These are phyloP conservation scores for Eimeria mitis DNA, from an alignment of 169 alveolate species.

Conservation along the genomic window DNA sequence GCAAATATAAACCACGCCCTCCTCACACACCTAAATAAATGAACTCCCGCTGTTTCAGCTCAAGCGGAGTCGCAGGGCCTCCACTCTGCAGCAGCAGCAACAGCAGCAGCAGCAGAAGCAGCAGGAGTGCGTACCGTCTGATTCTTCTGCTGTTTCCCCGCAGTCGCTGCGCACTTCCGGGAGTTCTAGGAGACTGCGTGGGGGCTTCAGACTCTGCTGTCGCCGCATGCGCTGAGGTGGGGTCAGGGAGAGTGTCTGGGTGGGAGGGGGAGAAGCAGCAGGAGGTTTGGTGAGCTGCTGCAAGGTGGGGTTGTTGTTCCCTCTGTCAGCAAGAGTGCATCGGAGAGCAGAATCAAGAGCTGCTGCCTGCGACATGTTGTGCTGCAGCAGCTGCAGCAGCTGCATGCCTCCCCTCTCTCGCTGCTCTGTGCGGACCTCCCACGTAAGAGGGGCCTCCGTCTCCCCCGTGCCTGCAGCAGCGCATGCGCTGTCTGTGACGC, in stretches of 20 bases:
- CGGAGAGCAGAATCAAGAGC: slow-evolving; percentile 70
- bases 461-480: slow-evolving; percentile 51
- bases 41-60: too few relatives aligned
- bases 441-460: slow-evolving; percentile 49
- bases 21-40: neutral
- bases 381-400: slow-evolving; percentile 79
- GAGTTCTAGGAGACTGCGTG: neutral
- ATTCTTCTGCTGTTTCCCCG: slow-evolving; percentile 33
- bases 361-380: slow-evolving; percentile 73
- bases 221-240: slow-evolving; percentile 37
- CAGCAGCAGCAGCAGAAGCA: neutral
- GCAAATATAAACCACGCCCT: neutral
- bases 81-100: neutral
- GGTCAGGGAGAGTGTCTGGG: neutral
- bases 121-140: slow-evolving; percentile 10
- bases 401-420: slow-evolving; percentile 55
- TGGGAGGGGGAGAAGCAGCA: neutral
- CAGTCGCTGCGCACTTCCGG: slow-evolving; percentile 53
- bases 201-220: slow-evolving; percentile 41
- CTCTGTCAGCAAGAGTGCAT: slow-evolving; percentile 55
- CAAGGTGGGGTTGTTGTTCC: slow-evolving; percentile 47
- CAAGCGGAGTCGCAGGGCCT: too few relatives aligned
- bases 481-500: slow-evolving; percentile 25
- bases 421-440: slow-evolving; percentile 72
- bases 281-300: neutral